phyloP scores from a whole-genome alignment of 2,329 filamentous ascomycete species.

The Juglanconis sp. region DNA sequence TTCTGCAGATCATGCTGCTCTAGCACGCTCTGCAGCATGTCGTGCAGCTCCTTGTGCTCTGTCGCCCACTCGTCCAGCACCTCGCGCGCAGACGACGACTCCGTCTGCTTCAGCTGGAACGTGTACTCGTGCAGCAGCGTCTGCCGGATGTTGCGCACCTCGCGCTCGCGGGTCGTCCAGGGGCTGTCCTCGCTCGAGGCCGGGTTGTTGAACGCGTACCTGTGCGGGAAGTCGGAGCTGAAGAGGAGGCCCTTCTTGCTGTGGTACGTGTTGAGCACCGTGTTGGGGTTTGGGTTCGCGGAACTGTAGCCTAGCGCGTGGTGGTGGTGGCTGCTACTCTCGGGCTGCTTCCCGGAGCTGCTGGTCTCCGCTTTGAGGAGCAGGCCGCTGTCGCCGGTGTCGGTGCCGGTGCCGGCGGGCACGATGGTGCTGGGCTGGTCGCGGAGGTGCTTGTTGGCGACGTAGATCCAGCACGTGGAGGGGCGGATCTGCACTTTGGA shows the following conservation, averaged over 20 bases:
- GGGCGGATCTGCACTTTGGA: constrained; percentile 51
- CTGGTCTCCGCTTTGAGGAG: constrained; percentile 8
- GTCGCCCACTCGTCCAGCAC: constrained; percentile 55
- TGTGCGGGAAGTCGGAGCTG: constrained; percentile 51
- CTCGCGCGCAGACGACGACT: constrained; percentile 53
- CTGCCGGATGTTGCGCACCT: constrained; percentile 38
- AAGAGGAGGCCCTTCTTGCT: constrained; percentile 29
- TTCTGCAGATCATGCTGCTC: constrained; percentile 25
- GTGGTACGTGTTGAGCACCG: constrained; percentile 16
- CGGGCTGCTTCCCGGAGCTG: constrained; percentile 2
- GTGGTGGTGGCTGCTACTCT: not conserved
- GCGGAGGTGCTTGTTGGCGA: constrained; percentile 49
- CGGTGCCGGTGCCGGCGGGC: constrained; percentile 40
- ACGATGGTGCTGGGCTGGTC: constrained; percentile 26
- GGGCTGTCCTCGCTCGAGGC: constrained; percentile 38
- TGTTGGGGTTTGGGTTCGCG: not conserved
- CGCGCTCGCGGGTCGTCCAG: constrained; percentile 39
- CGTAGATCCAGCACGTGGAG: constrained; percentile 58
- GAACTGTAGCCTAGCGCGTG: not conserved
- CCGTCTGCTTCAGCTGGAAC: constrained; percentile 49
- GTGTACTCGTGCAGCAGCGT: constrained; percentile 59
- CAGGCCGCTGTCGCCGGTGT: constrained; percentile 38
- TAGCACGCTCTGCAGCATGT: constrained; percentile 46
- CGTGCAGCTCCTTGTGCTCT: constrained; percentile 54
- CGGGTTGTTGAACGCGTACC: constrained; percentile 51